phyloP scores from a whole-genome alignment of 2,329 filamentous ascomycete genomes.

The Fusarium cyanostomum region DNA sequence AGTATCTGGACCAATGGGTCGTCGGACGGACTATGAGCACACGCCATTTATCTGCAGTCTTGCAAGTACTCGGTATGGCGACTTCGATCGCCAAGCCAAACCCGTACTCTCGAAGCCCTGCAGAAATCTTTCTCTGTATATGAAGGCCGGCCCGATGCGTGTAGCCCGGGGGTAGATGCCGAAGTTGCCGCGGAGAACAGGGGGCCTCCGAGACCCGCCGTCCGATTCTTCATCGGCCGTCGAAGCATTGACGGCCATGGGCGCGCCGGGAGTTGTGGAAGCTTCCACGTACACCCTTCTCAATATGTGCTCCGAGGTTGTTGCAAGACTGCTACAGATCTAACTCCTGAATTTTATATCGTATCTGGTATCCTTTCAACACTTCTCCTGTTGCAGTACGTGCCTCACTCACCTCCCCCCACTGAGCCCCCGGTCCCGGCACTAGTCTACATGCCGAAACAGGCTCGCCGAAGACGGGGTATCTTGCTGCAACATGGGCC shows the following conservation, averaged over 20 bases:
- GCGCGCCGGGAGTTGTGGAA: constrained; percentile 78
- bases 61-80: constrained; percentile 16
- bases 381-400: too few species aligned
- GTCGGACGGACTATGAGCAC: constrained; percentile 36
- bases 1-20: constrained; percentile 52
- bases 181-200: constrained; percentile 96
- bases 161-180: constrained; percentile 81
- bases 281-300: too few species aligned
- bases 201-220: too few species aligned
- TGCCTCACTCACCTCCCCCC: neutral
- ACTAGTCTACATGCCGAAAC: constrained; percentile 30
- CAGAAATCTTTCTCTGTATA: constrained; percentile 41
- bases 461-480: constrained; percentile 34
- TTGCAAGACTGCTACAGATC: too few species aligned
- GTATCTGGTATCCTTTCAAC: too few species aligned
- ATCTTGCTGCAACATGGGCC: neutral
- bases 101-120: constrained; percentile 24
- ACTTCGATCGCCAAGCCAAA: constrained; percentile 40
- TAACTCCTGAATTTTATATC: too few species aligned
- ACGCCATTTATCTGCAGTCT: constrained; percentile 11
- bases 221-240: too few species aligned
- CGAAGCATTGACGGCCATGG: constrained; percentile 94
- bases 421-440: constrained; percentile 17
- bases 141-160: constrained; percentile 50
- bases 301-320: too few species aligned